Base-by-base conservation (phyloP, 768 basidiomycete genomes). In the Leccinellum rugosiceps region DNA sequence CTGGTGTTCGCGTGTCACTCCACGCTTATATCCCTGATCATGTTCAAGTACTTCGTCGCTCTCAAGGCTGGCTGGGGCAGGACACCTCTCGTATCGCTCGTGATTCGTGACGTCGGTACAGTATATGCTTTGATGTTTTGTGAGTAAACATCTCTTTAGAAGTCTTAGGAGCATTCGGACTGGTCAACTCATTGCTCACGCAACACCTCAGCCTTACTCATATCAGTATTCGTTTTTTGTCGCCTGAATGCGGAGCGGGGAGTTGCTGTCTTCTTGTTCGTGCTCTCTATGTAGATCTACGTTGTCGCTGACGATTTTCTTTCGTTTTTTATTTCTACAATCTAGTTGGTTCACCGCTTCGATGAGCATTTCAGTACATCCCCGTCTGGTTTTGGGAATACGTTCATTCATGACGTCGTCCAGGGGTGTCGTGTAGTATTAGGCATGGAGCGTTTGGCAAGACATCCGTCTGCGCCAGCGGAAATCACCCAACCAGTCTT, bases 371-470 rank as follows among this genome's bases (percentile, higher is more conserved):
- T 23, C 45, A 4, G 66, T 67, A 63, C 14, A 61, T 23, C 10
- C 46, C 3, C 26, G 6, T 55, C 43, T 28, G 2, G 9, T 41
- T 52, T 32, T 25, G 6, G 14, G 17, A 44, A 38, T 19, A 11
- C 1, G 26, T 13, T 44, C 19, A 13, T 17, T 55, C 21, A 30
- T 32, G 14, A 44, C 25, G 3, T 41, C 28, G 1, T 34, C 26
- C 32, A 70, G 69, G 71, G 66, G 4, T 70, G 71, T 55, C 56
- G 46, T n/a, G 48, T 68, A 53, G 59, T 72, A 44, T 25, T 65
- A 3, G 63, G 59, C 38, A 68, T 65, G 64, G 66, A 66, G 28
- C 50, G 58, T n/a, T 59, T 72, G 13, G 55, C 61, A 28, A 56
- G 9, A 30, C 28, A 54, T 25, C 26, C 17, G 17, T n/a, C 9